Evolutionary conservation across 208 protist genomes (phyloP), one percentile per base, ranked within the genome.

Genomic region (Trypanosoma grayi): DNA sequence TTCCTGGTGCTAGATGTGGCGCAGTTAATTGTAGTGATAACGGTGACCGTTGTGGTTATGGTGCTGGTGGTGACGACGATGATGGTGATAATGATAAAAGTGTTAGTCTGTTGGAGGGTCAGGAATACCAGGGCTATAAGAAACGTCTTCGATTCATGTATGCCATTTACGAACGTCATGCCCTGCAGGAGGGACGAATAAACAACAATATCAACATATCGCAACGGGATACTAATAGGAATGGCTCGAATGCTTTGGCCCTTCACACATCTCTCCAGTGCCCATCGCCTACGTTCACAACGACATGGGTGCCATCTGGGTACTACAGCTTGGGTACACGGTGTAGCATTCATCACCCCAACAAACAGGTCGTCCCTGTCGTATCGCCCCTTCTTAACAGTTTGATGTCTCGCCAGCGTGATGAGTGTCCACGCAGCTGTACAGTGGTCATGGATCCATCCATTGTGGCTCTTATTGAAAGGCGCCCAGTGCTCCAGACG

Each of bases 251-350:
- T n/a, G n/a, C n/a, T n/a, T n/a, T n/a, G n/a, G n/a, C n/a, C n/a
- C n/a, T n/a, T n/a, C n/a, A n/a, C n/a, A n/a, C n/a, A 4, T 39
- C 45, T 18, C 30, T 16, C 45, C 10, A n/a, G n/a, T 56, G 18
- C 11, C n/a, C 36, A 18, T 54, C 53, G 25, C 47, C 27, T 33
- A 55, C 53, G 9, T 55, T 18, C 20, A 55, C 51, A 30, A 51
- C 37, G 16, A 24, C 47, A 80, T 48, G 55, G 64, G 5, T 74
- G 75, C 61, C 83, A 5, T 47, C 73, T 24, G 74, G 83, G 13
- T 90, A 90, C 71, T 90, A 90, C 70, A 90, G 74, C 57, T 77
- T 87, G n/a, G 79, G 83, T 18, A 74, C 68, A 7, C 65, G 74
- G 2, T 20, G 72, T 4, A 76, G 74, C 46, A 62, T 83, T 18